Percentiles rank a stretch among this genome's conserved stretches.
phyloP scores from a whole-genome alignment of 78 protist genomes.

The Dictyostelium intermedium region DNA sequence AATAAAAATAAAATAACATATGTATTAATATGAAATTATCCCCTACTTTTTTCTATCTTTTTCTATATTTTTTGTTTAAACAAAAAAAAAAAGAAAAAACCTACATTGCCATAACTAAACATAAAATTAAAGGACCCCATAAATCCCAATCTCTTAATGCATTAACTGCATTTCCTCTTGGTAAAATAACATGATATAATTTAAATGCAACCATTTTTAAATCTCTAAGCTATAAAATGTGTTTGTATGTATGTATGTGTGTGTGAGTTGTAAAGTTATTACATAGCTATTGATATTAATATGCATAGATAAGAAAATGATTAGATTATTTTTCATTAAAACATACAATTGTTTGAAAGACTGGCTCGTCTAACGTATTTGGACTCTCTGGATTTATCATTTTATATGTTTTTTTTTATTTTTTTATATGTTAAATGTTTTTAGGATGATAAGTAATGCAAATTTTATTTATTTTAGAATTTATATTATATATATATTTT shows the following conservation, averaged over 20 bases:
- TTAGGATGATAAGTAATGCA: no score
- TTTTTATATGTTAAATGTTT: no score
- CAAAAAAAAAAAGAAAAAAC: background rate
- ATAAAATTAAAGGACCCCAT: constrained; percentile 95
- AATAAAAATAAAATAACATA: background rate
- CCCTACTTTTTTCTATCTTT: no score
- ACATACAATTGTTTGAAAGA: constrained; percentile 78
- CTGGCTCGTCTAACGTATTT: constrained; percentile 90
- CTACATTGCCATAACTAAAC: constrained; percentile 87
- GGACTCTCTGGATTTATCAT: constrained; percentile 12
- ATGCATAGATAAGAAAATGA: no score
- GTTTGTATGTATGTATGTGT: background rate
- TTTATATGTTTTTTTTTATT: background rate
- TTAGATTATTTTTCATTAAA: background rate
- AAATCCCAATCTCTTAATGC: constrained; percentile 92
- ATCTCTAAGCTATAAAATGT: constrained; percentile 73
- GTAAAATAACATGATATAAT: constrained; percentile 88
- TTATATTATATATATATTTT: no score
- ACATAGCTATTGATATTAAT: background rate
- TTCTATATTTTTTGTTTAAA: no score
- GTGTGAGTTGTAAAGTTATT: background rate
- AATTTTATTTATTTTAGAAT: no score
- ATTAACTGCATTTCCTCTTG: constrained; percentile 70
- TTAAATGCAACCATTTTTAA: constrained; percentile 69
- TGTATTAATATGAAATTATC: background rate